These are phyloP conservation scores for Acacia crassicarpa DNA, from an alignment of 306 rosid species.

Conservation along the genomic window DNA sequence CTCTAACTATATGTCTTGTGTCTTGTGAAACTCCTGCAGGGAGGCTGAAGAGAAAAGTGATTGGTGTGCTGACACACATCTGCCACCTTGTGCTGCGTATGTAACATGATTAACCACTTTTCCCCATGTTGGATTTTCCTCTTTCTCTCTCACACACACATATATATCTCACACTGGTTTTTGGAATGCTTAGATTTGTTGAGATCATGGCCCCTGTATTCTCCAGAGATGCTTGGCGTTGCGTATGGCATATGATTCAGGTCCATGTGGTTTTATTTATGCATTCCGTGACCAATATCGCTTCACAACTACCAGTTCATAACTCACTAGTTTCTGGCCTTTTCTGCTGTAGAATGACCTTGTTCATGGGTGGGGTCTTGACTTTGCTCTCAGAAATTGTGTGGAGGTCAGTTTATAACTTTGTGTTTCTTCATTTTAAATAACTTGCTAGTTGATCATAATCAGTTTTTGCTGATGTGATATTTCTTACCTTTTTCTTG, in stretches of 20 bases:
- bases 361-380: slow-evolving; percentile 98
- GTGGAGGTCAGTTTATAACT: slow-evolving; percentile 54
- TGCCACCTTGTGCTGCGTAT: slow-evolving; percentile 96
- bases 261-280: slow-evolving; percentile 32
- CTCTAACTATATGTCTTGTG: neutral
- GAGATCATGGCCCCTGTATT: slow-evolving; percentile 98
- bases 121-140: neutral
- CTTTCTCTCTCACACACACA: neutral
- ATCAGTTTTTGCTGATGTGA: slow-evolving; percentile 2
- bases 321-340: slow-evolving; percentile 1
- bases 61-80: slow-evolving; percentile 71
- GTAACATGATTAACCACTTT: slow-evolving; percentile 24
- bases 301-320: slow-evolving; percentile 1
- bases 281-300: slow-evolving; percentile 2
- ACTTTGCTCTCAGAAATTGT: slow-evolving; percentile 80
- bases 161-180: slow-evolving; percentile 5
- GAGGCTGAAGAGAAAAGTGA: slow-evolving; percentile 59
- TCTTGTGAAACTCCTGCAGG: slow-evolving; percentile 48
- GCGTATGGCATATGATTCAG: slow-evolving; percentile 97
- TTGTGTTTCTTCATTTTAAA: neutral
- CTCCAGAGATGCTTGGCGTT: slow-evolving; percentile 90
- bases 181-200: slow-evolving; percentile 65
- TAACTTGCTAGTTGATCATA: neutral
- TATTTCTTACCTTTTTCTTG: slow-evolving; percentile 23
- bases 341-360: slow-evolving; percentile 67